These are phyloP conservation scores for Lactarius akahatsu DNA, from an alignment of 768 basidiomycete species.

Conservation along the genomic window DNA sequence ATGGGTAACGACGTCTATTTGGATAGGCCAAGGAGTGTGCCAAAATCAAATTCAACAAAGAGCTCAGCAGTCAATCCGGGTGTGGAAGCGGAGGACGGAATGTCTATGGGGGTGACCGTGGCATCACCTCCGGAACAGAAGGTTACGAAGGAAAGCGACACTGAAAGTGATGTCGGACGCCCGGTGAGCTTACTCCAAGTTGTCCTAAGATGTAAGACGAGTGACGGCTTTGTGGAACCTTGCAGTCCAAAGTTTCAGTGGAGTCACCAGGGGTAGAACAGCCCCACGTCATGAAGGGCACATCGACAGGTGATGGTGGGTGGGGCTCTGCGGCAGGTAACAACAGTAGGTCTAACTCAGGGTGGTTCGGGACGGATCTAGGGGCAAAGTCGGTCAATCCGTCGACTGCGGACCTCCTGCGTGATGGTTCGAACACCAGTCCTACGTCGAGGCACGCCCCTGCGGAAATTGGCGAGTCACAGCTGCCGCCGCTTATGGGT, in stretches of 20 bases:
- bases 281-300: not conserved
- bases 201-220: not conserved
- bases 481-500: not conserved
- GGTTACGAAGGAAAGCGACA: not conserved
- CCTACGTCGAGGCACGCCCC: not conserved
- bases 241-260: not conserved
- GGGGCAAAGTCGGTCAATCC: not conserved
- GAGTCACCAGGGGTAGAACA: not conserved
- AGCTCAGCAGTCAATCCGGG: not conserved
- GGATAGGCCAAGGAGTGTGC: too few species aligned
- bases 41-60: not conserved
- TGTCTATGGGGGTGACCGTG: not conserved
- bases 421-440: not conserved
- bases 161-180: not conserved
- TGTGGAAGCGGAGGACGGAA: not conserved
- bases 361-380: not conserved
- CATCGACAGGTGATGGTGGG: too few species aligned
- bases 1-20: not conserved
- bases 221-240: not conserved
- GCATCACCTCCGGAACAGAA: not conserved
- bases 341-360: too few species aligned
- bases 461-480: not conserved
- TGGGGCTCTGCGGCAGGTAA: too few species aligned
- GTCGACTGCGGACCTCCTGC: conserved; percentile 14
- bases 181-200: not conserved